Percentiles rank a stretch among this genome's conserved stretches.
These are phyloP conservation scores for Strobilomyces echinocephalus DNA, from an alignment of 768 basidiomycete genomes.

Conservation along the genomic window DNA sequence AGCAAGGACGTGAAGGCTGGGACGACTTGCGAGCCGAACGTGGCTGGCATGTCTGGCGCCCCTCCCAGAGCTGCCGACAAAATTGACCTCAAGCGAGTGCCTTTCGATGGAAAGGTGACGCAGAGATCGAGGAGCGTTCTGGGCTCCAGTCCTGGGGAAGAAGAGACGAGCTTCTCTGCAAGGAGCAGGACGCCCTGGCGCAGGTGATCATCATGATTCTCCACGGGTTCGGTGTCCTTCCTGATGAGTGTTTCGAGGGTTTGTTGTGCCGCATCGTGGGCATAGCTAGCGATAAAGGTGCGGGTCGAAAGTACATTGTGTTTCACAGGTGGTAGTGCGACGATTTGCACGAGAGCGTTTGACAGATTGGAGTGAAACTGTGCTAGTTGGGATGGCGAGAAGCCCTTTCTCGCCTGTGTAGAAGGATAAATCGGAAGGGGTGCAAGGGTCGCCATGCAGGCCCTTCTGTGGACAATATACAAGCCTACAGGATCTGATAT, in stretches of 20 bases:
- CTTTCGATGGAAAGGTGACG: constrained; percentile 48
- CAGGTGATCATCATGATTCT: constrained; percentile 41
- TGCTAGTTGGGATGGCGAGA: constrained; percentile 50
- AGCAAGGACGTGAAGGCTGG: constrained; percentile 52
- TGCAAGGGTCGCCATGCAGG: constrained; percentile 26
- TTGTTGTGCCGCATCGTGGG: constrained; percentile 50
- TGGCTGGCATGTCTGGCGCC: constrained; percentile 30
- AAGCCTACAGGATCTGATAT: not conserved
- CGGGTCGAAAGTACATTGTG: constrained; percentile 41
- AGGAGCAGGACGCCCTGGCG: constrained; percentile 48
- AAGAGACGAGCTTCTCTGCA: constrained; percentile 47
- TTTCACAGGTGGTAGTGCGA: constrained; percentile 46
- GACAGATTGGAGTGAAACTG: constrained; percentile 46
- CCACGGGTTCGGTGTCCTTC: constrained; percentile 30
- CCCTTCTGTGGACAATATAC: not conserved
- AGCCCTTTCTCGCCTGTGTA: constrained; percentile 38
- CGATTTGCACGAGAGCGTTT: constrained; percentile 40
- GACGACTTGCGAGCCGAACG: constrained; percentile 43
- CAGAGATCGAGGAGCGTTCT: constrained; percentile 59
- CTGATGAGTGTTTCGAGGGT: constrained; percentile 57
- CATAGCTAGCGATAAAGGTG: constrained; percentile 54
- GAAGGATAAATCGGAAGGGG: constrained; percentile 58
- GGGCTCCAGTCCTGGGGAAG: constrained; percentile 41
- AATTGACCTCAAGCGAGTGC: constrained; percentile 42
- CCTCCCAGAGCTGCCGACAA: constrained; percentile 38